A percentile compares a stretch with the other conserved stretches of the same genome.
These are phyloP conservation scores for Fusarium praegraminearum DNA, from an alignment of 2,329 filamentous ascomycete species.

Conservation along the genomic window DNA sequence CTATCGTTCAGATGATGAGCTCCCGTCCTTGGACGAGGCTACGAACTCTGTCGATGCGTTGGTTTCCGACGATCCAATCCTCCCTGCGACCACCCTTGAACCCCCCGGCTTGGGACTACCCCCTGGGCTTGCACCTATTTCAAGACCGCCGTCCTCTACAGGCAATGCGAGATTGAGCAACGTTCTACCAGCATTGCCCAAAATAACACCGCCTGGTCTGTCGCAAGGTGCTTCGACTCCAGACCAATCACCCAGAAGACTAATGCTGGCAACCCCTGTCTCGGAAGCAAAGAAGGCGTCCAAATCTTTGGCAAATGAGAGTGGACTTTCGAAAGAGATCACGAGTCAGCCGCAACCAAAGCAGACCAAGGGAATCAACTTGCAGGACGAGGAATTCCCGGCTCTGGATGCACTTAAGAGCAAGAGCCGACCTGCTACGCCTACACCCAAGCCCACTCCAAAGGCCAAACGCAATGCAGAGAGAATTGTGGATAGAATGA, in stretches of 20 bases:
- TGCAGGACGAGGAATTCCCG: conserved; percentile 74
- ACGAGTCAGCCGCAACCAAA: conserved; percentile 53
- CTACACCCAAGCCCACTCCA: conserved; percentile 52
- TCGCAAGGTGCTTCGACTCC: conserved; percentile 49
- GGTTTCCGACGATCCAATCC: conserved; percentile 67
- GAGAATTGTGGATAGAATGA: conserved; percentile 46
- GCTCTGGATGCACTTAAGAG: conserved; percentile 62
- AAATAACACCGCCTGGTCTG: conserved; percentile 44
- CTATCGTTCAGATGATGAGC: conserved; percentile 69
- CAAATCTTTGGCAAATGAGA: conserved; percentile 60
- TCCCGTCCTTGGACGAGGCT: conserved; percentile 71
- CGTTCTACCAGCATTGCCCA: conserved; percentile 47
- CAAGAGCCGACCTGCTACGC: conserved; percentile 52
- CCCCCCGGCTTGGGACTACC: conserved; percentile 50
- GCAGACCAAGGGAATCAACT: conserved; percentile 46
- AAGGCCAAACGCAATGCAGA: conserved; percentile 51
- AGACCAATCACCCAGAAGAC: conserved; percentile 51
- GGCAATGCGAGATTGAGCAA: conserved; percentile 36
- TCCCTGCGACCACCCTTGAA: conserved; percentile 27
- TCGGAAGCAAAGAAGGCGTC: conserved; percentile 57
- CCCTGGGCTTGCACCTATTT: conserved; percentile 36
- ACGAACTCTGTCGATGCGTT: conserved; percentile 75
- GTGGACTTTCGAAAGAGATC: conserved; percentile 61
- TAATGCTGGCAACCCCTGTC: conserved; percentile 44
- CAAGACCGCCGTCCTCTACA: conserved; percentile 39